phyloP scores from a whole-genome alignment of 2,329 filamentous ascomycete species.

The Ophiognomonia clavigignenti-juglandacearum region DNA sequence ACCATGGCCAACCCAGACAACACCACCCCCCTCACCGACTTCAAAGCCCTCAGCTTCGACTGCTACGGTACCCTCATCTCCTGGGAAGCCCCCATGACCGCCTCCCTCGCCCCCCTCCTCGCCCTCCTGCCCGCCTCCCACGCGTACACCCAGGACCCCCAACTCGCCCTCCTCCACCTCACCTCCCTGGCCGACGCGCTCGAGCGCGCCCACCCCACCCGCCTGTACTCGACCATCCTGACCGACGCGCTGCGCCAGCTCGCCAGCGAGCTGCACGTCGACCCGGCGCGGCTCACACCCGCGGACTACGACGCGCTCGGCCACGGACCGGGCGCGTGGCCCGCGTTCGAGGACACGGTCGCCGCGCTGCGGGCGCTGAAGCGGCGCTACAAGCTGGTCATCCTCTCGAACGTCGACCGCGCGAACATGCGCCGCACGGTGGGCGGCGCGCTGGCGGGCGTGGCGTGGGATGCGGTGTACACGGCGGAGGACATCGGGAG shows the following conservation, averaged over 20 bases:
- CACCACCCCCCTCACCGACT: conserved; percentile 21
- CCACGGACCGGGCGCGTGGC: conserved; percentile 46
- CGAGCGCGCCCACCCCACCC: conserved; percentile 48
- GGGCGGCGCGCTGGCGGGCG: conserved; percentile 37
- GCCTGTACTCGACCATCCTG: conserved; percentile 58
- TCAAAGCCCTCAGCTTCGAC: conserved; percentile 61
- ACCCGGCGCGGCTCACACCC: conserved; percentile 23
- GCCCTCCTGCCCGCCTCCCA: conserved; percentile 35
- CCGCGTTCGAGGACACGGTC: conserved; percentile 53
- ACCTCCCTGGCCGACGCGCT: conserved; percentile 43
- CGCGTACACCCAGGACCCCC: conserved; percentile 30
- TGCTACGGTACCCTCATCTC: conserved; percentile 77
- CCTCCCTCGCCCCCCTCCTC: conserved; percentile 46
- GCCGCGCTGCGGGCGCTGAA: conserved; percentile 44
- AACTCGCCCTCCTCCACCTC: conserved; percentile 37
- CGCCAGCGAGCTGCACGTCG: conserved; percentile 36
- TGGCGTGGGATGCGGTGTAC: conserved; percentile 56
- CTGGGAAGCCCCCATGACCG: conserved; percentile 65
- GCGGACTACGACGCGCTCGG: conserved; percentile 46
- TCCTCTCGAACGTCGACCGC: conserved; percentile 57
- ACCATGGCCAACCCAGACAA: conserved; percentile 8
- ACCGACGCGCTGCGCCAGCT: conserved; percentile 40
- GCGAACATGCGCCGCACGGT: conserved; percentile 30
- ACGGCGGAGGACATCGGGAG: conserved; percentile 67
- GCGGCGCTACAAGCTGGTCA: conserved; percentile 46